Evolutionary conservation across 306 rosid species (phyloP).

Genomic region (Vigna reflexopilosa): DNA sequence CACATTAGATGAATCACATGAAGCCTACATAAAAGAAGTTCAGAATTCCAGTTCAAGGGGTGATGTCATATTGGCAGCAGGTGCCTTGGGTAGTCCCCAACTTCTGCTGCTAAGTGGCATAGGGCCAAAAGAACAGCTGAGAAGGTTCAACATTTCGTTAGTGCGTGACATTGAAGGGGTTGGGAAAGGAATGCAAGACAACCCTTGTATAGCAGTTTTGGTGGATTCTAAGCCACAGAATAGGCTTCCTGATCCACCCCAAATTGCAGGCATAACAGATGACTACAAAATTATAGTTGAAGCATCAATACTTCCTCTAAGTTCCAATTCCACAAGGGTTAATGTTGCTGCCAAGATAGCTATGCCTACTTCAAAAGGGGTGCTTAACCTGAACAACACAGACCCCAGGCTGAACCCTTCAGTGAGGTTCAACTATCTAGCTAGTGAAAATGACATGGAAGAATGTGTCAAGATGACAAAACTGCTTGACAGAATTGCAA

Average conservation of each 20-base stretch:
- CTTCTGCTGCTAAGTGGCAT: constrained; percentile 70
- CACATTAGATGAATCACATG: constrained; percentile 44
- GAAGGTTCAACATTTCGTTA: constrained; percentile 53
- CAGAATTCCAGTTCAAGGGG: constrained; percentile 56
- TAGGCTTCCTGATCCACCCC: constrained; percentile 70
- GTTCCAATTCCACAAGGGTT: constrained; percentile 59
- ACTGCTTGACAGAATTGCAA: constrained; percentile 60
- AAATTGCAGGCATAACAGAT: constrained; percentile 69
- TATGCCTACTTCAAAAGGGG: constrained; percentile 64
- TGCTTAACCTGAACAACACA: constrained; percentile 57
- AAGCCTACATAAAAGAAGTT: constrained; percentile 60
- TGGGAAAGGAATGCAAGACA: constrained; percentile 80
- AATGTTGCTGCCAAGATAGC: constrained; percentile 72
- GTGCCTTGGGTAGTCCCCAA: constrained; percentile 85
- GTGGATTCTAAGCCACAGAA: constrained; percentile 61
- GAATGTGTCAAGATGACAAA: constrained; percentile 60
- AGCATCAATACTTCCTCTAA: constrained; percentile 64
- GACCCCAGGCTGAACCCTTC: constrained; percentile 75
- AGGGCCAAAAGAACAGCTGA: constrained; percentile 66
- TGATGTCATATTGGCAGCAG: constrained; percentile 79
- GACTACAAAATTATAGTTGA: constrained; percentile 64
- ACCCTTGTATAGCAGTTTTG: constrained; percentile 65
- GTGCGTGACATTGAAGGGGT: constrained; percentile 53
- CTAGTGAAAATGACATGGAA: constrained; percentile 54
- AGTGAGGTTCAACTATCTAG: constrained; percentile 73